Evolutionary conservation across 108 stramenopile species (phyloP).

Genomic region (Asterionellopsis glacialis): DNA sequence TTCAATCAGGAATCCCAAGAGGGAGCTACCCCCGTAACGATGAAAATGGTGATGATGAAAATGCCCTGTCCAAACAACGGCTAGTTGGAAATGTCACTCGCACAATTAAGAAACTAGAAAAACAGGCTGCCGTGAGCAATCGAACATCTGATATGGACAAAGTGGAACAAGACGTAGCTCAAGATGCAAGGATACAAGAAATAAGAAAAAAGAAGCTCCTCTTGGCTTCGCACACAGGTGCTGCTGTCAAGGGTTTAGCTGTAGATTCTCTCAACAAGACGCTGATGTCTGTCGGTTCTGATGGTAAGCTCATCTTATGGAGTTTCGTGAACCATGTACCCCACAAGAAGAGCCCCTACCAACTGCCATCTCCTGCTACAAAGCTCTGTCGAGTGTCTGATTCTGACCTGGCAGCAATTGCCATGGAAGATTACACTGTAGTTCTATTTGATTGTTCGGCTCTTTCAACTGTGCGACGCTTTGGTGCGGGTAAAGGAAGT

Average conservation of each 20-base stretch:
- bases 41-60: slow-evolving; percentile 6
- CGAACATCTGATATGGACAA: slow-evolving; percentile 59
- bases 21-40: slow-evolving; percentile 71
- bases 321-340: slow-evolving; percentile 80
- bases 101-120: slow-evolving; percentile 66
- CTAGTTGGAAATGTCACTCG: slow-evolving; percentile 58
- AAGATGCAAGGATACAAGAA: slow-evolving; percentile 31
- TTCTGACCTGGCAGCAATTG: slow-evolving; percentile 80
- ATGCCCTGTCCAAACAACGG: slow-evolving; percentile 20
- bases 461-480: slow-evolving; percentile 64
- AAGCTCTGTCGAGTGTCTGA: slow-evolving; percentile 72
- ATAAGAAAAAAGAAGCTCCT: slow-evolving; percentile 37
- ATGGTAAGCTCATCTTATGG: slow-evolving; percentile 91
- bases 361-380: slow-evolving; percentile 65
- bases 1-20: slow-evolving; percentile 86
- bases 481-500: slow-evolving; percentile 35
- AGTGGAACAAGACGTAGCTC: slow-evolving; percentile 46
- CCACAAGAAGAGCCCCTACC: slow-evolving; percentile 72
- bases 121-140: slow-evolving; percentile 64
- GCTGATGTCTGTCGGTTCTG: slow-evolving; percentile 76
- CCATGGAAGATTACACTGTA: slow-evolving; percentile 58
- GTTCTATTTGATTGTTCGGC: slow-evolving; percentile 72
- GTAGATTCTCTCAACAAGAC: slow-evolving; percentile 86
- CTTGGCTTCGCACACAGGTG: slow-evolving; percentile 51
- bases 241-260: slow-evolving; percentile 85